These are phyloP conservation scores for Mycena rebaudengoi DNA, from an alignment of 768 basidiomycete species.

Conservation along the genomic window DNA sequence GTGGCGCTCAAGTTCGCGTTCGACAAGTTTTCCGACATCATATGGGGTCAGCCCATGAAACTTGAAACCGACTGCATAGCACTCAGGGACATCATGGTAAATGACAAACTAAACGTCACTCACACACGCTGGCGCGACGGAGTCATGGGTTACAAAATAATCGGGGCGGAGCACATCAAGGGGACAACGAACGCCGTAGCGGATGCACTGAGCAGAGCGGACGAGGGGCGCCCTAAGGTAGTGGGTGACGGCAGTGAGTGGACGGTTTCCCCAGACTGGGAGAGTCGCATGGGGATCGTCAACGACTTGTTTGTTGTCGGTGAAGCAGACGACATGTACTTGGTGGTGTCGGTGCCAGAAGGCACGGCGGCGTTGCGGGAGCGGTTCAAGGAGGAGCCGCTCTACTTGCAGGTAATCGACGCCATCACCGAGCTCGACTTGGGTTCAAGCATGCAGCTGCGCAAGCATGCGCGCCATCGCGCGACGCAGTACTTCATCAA, in stretches of 20 bases:
- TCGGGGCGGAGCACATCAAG: constrained; percentile 25
- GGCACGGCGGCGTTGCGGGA: background rate
- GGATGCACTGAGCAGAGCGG: no score
- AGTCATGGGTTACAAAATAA: no score
- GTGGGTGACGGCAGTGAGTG: no score
- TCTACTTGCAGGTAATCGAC: constrained; percentile 3
- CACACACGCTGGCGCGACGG: no score
- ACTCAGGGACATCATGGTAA: no score
- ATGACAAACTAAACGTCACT: no score
- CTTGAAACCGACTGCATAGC: constrained; percentile 12
- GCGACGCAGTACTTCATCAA: constrained; percentile 9
- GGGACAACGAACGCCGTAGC: no score
- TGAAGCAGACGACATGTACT: background rate
- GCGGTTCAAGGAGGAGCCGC: constrained; percentile 20
- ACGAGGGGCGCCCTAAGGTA: no score
- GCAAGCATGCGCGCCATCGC: background rate
- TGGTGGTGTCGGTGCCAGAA: background rate
- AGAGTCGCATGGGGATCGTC: no score
- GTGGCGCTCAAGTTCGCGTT: constrained; percentile 23
- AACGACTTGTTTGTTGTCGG: constrained; percentile 12
- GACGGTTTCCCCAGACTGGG: no score
- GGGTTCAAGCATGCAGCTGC: constrained; percentile 14
- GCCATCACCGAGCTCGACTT: constrained; percentile 5
- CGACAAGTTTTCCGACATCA: constrained; percentile 28
- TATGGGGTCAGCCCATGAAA: constrained; percentile 33